phyloP scores from a whole-genome alignment of 768 basidiomycete genomes.

The Boletus rubescentipes region DNA sequence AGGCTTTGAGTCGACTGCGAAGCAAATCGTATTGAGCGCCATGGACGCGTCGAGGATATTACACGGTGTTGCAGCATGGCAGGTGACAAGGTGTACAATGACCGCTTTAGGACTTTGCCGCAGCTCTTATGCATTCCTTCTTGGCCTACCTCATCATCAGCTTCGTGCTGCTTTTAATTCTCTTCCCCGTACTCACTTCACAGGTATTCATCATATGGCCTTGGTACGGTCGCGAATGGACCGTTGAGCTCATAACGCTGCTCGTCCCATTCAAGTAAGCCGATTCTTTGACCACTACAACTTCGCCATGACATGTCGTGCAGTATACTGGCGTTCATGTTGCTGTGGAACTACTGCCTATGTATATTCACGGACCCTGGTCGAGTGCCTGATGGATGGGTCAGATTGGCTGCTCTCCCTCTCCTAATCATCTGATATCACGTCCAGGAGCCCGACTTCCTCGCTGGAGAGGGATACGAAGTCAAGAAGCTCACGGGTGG shows the following conservation, averaged over 20 bases:
- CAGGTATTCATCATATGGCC: slow-evolving; percentile 92
- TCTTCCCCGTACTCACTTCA: slow-evolving; percentile 85
- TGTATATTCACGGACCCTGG: slow-evolving; percentile 87
- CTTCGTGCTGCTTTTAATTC: slow-evolving; percentile 69
- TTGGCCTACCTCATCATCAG: slow-evolving; percentile 64
- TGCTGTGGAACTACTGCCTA: slow-evolving; percentile 88
- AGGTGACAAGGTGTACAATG: background rate
- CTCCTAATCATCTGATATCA: slow-evolving; percentile 7
- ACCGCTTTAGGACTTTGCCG: slow-evolving; percentile 7
- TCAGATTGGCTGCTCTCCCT: slow-evolving; percentile 32
- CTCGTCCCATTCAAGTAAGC: slow-evolving; percentile 89
- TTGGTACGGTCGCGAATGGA: slow-evolving; percentile 80
- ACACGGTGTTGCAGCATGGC: slow-evolving; percentile 21
- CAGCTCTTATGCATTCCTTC: slow-evolving; percentile 41
- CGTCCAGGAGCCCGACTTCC: slow-evolving; percentile 64
- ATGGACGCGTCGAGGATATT: slow-evolving; percentile 2
- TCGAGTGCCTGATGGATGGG: slow-evolving; percentile 75
- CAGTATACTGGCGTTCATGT: slow-evolving; percentile 71
- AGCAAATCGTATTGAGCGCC: slow-evolving; percentile 8
- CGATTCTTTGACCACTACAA: background rate
- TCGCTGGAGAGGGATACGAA: slow-evolving; percentile 70
- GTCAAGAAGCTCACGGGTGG: slow-evolving; percentile 85
- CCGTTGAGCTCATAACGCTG: slow-evolving; percentile 72
- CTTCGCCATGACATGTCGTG: slow-evolving; percentile 7
- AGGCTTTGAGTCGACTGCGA: slow-evolving; percentile 4